Percentiles rank a stretch among this genome's conserved stretches.
Conservation (phyloP, 164 flowering plant genomes). For the Tetracentron sinense region DNA sequence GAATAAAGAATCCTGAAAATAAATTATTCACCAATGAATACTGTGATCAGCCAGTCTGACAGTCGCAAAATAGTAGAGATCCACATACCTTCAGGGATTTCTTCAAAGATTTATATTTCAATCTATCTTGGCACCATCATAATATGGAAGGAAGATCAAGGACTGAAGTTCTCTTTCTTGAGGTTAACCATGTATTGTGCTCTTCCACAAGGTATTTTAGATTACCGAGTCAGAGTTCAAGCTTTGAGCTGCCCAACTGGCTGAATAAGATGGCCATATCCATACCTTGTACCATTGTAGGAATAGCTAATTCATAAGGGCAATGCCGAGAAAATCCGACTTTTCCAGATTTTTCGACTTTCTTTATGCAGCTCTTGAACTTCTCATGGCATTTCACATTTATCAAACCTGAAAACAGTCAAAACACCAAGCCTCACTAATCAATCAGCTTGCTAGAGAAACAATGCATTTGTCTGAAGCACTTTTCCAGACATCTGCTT, state of each 20-base stretch:
- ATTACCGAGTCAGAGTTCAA: conserved; percentile 41
- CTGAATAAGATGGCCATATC: conserved; percentile 86
- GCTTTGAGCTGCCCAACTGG: conserved; percentile 47
- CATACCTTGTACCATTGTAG: conserved; percentile 93
- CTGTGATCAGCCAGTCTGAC: no score
- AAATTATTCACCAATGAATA: no score
- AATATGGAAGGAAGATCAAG: no score
- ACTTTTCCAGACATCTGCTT: neutral
- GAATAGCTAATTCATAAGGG: conserved; percentile 68
- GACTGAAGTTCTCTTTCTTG: no score
- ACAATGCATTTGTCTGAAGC: neutral
- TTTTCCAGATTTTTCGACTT: conserved; percentile 75
- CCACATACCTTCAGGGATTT: no score
- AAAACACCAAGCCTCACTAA: neutral
- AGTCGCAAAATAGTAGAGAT: no score
- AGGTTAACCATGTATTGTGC: no score
- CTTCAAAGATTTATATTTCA: no score
- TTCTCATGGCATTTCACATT: conserved; percentile 82
- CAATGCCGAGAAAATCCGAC: conserved; percentile 75
- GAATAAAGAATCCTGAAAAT: no score
- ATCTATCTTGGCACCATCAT: no score
- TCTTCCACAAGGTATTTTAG: no score
- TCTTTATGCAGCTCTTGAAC: conserved; percentile 85
- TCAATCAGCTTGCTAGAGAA: neutral
- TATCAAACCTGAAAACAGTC: conserved; percentile 54